Base-by-base conservation (phyloP, 441 rosid genomes). In the Brassica hybrid region DNA sequence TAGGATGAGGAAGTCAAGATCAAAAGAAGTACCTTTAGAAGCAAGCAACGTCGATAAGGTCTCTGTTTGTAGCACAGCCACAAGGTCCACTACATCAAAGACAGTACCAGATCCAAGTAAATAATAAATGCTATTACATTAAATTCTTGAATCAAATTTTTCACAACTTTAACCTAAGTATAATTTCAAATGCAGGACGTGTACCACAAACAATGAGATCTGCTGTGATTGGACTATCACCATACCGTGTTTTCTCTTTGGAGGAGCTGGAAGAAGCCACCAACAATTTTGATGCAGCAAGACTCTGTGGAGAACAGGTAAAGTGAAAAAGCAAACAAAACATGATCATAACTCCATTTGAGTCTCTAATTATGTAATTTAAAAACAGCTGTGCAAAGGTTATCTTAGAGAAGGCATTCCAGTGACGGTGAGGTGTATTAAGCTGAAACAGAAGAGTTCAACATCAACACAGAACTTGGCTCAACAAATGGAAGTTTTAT, bases 251-350 rank as follows among this genome's bases (percentile, higher is more conserved):
- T 50, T 93, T 89, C 87, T 76, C 87, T 11, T 74, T 93, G 83
- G 98, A 93, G 73, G 97, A 95, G 66, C 79, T 95, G 14, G 98
- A 95, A 81, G 96, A 91, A 60, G 95, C 95, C 54, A 95, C 97
- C 17, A 85, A 84, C 81, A 89, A 86, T 54, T 95, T 93, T 62
- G 93, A 95, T 79, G 84, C 86, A 61, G 65, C 74, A 19, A 90
- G 84, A 83, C 88, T 91, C 71, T 65, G 85, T 50, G 90, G 93
- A 64, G 97, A 90, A 64, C 91, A 87, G 97, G 97, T 90, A 82
- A 83, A 60, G 0, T 10, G 0, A 12, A 36, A 59, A 27, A 32
- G 17, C 50, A 1, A 75, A 27, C 32, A 56, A 18, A n/a, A 72
- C 50, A 19, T 62, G 65, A 45, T 19, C 13, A 17, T n/a, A 57